Percentiles rank a stretch among this genome's conserved stretches.
These are phyloP conservation scores for Haematococcus sp. DNA, from an alignment of 139 green algal species.

Conservation along the genomic window DNA sequence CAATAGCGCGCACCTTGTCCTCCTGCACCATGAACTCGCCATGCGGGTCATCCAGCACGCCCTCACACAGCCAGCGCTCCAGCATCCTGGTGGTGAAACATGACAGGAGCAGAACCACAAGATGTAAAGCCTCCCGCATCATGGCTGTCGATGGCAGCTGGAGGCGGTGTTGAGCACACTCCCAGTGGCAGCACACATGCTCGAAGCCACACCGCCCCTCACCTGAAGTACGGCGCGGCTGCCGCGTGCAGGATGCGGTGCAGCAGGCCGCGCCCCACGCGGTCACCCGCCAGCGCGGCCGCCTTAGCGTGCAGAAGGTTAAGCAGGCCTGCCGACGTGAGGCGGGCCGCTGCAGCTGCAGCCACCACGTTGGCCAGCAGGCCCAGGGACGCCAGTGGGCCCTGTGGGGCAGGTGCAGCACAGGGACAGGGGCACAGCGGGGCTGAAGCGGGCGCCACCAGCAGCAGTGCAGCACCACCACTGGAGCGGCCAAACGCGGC, in stretches of 20 bases:
- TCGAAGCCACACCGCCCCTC: background rate
- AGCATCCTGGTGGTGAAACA: no score
- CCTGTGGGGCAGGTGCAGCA: no score
- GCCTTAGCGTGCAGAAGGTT: conserved; percentile 62
- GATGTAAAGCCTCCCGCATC: no score
- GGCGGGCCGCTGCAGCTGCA: conserved; percentile 34
- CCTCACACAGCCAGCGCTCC: conserved; percentile 79
- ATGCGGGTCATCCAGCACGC: conserved; percentile 81
- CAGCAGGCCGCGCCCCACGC: conserved; percentile 45
- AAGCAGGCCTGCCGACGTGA: conserved; percentile 53
- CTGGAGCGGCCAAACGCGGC: no score
- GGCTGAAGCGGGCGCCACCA: no score
- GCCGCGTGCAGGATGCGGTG: conserved; percentile 67
- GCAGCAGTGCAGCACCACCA: no score
- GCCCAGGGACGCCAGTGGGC: conserved; percentile 56
- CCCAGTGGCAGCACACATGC: no score
- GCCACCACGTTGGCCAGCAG: conserved; percentile 68
- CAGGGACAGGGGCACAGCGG: no score
- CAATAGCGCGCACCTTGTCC: conserved; percentile 43
- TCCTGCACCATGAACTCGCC: conserved; percentile 88
- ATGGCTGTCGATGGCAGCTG: no score
- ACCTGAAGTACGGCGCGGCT: conserved; percentile 72
- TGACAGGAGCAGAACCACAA: no score
- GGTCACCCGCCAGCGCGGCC: conserved; percentile 49
- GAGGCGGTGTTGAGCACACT: no score